Percentiles rank a stretch among this genome's conserved stretches.
Evolutionary conservation across 805 yeast species (phyloP).

Genomic region (Myxozyma nipponensis): DNA sequence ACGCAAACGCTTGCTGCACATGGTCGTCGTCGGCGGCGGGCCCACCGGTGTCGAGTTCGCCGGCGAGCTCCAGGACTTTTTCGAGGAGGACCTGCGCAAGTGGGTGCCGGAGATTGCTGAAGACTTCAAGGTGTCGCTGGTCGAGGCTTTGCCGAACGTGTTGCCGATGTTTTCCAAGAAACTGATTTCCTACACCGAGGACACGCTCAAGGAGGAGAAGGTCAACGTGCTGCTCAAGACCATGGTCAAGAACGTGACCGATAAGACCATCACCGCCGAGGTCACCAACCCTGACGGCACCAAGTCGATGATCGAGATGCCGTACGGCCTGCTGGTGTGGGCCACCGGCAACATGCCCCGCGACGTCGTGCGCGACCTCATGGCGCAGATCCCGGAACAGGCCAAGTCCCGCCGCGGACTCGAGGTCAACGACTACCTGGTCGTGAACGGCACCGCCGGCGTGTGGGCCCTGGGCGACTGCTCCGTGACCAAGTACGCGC

Average conservation of each 20-base stretch:
- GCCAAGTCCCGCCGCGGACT: constrained; percentile 87
- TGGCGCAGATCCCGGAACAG: constrained; percentile 62
- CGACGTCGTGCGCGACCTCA: constrained; percentile 62
- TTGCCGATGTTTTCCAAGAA: constrained; percentile 49
- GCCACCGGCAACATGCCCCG: constrained; percentile 96
- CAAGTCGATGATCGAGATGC: constrained; percentile 57
- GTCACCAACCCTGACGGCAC: constrained; percentile 65
- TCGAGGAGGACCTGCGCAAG: constrained; percentile 81
- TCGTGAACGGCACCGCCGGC: constrained; percentile 76
- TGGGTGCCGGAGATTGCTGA: constrained; percentile 83
- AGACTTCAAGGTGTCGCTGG: constrained; percentile 77
- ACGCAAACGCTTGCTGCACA: constrained; percentile 76
- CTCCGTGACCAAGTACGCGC: constrained; percentile 82
- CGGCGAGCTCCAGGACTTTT: constrained; percentile 92
- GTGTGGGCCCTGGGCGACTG: constrained; percentile 94
- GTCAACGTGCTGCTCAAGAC: constrained; percentile 78
- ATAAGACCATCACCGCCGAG: constrained; percentile 63
- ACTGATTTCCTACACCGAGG: constrained; percentile 64
- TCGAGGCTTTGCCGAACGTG: constrained; percentile 90
- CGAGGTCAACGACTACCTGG: constrained; percentile 74
- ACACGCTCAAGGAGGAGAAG: constrained; percentile 62
- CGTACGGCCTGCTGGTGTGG: constrained; percentile 94
- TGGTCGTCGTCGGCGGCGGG: constrained; percentile 97
- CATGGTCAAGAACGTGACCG: constrained; percentile 82
- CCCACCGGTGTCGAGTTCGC: constrained; percentile 99